Conservation (phyloP, 2,329 filamentous ascomycete genomes). For the Fusarium lateritium region DNA sequence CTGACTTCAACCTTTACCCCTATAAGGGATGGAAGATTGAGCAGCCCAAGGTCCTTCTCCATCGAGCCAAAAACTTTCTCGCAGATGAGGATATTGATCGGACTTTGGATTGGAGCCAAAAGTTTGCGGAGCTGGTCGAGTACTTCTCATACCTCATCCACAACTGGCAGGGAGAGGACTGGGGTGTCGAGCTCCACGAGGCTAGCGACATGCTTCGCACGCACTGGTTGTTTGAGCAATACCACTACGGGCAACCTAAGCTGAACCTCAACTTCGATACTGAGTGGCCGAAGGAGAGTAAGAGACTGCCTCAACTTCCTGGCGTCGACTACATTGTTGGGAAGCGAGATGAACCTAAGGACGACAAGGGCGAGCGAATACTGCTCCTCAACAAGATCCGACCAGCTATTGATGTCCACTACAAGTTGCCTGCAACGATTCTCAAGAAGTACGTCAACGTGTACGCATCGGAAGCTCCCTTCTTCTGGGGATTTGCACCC, state of each 20-base stretch:
- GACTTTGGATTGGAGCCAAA: conserved; percentile 57
- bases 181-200: conserved; percentile 51
- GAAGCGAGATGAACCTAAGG: not conserved
- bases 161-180: conserved; percentile 46
- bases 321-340: conserved; percentile 20
- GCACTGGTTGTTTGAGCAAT: conserved; percentile 55
- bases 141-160: conserved; percentile 57
- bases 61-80: conserved; percentile 61
- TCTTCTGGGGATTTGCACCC: conserved; percentile 22
- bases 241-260: conserved; percentile 52
- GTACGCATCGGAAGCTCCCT: conserved; percentile 24
- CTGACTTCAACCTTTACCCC: conserved; percentile 25
- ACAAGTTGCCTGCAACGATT: conserved; percentile 34
- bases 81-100: conserved; percentile 63
- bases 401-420: conserved; percentile 46
- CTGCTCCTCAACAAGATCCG: conserved; percentile 28
- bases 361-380: conserved; percentile 31
- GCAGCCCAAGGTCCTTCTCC: conserved; percentile 53
- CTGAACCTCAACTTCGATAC: conserved; percentile 49
- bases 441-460: conserved; percentile 32
- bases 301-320: conserved; percentile 48
- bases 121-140: conserved; percentile 54
- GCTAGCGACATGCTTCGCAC: conserved; percentile 53
- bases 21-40: conserved; percentile 56
- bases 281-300: conserved; percentile 41